phyloP scores from a whole-genome alignment of 495 filamentous ascomycete genomes.

The Penicillium robsamsonii region DNA sequence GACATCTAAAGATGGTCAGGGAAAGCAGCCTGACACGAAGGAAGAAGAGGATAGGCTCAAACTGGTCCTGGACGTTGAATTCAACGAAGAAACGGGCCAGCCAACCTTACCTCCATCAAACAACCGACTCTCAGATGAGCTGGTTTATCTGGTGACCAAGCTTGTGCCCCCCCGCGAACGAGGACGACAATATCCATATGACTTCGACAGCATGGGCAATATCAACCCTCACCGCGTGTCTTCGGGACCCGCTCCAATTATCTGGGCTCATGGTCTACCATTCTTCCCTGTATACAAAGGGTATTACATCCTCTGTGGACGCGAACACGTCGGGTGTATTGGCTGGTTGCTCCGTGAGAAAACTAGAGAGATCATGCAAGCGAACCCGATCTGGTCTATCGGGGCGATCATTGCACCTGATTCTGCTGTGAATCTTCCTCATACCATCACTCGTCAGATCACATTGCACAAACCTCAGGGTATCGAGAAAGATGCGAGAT shows the following conservation, averaged over 20 bases:
- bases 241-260: conserved; percentile 12
- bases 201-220: conserved; percentile 16
- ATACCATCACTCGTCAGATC: conserved; percentile 16
- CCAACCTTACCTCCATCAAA: conserved; percentile 13
- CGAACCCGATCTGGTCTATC: conserved; percentile 15
- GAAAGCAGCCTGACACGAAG: background rate
- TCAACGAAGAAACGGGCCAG: background rate
- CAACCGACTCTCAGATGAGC: conserved; percentile 24
- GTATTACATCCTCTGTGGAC: conserved; percentile 26
- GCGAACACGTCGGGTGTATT: conserved; percentile 12
- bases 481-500: background rate
- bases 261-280: conserved; percentile 27
- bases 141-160: conserved; percentile 27
- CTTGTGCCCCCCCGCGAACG: background rate
- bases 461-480: background rate
- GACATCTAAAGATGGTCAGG: background rate
- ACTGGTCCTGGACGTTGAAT: background rate
- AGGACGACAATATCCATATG: conserved; percentile 17
- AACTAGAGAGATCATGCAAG: background rate
- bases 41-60: background rate
- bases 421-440: conserved; percentile 7
- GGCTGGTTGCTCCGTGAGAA: conserved; percentile 7
- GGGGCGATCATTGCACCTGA: conserved; percentile 21
- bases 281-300: conserved; percentile 25
- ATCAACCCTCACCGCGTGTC: conserved; percentile 19